Evolutionary conservation across 305 asterid species (phyloP), one percentile per base, ranked within the genome.

Genomic region (Fraxinus sp.): DNA sequence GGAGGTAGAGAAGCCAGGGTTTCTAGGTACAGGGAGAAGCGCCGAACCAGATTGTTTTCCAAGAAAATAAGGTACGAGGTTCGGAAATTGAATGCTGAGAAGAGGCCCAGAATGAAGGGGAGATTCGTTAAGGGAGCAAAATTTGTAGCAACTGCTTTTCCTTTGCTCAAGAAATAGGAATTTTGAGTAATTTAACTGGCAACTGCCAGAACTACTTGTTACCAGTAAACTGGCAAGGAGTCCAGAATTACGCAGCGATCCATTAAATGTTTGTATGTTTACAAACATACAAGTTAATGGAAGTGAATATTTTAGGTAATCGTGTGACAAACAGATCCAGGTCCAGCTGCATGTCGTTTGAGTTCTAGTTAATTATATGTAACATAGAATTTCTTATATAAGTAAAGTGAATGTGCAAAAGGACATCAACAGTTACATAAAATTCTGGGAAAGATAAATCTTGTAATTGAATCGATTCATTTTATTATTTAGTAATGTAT

Each of bases 81-180:
- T 32, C 90, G 98, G 70, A 95, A 95, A 88, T 57, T 92, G 89
- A 95, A 95, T 75, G 98, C 98, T 0, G 98, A 95, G 83, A 95
- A 95, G 85, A 90, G 98, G 89, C 98, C 98, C 16, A 64, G 98
- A 41, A 91, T 95, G 96, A 93, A 95, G 90, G 98, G 97, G 83
- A 92, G 98, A 83, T 95, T 95, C 43, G 94, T 95, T 1, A 95
- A 95, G 88, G 90, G 95, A 80, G 39, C 93, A n/a, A 90, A 86
- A 86, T 88, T 91, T 33, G 89, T 86, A 62, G 74, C 85, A 64
- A 39, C 85, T 2, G 83, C 86, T n/a, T 86, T 85, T 37, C 80
- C 90, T 75, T 83, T 82, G 85, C 83, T 86, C 64, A 81, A 52
- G 82, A 89, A 87, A 66, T 87, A 87, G 49, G 8, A 36, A 9